Base-by-base conservation (phyloP, 1,284 basidiomycete species). In the Cryptococcus sp. region DNA sequence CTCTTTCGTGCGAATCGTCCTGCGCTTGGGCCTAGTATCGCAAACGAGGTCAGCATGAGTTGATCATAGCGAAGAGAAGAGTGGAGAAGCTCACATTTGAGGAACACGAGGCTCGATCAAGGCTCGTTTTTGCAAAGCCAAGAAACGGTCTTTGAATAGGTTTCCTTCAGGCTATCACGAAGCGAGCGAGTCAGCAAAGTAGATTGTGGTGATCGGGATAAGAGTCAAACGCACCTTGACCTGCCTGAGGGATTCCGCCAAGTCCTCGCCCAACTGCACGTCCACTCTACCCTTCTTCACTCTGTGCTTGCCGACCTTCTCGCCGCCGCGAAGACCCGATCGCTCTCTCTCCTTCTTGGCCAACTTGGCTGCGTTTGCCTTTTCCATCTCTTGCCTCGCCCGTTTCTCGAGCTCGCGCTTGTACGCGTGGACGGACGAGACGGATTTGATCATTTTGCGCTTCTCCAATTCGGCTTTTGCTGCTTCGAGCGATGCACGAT, bases 181-280 rank as follows among this genome's bases (percentile, higher is more conserved):
- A 53, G 45, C 41, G 45, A 35, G 30, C 7, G 7, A 35, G 59
- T 62, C 47, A 41, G 25, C 40, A 10, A 38, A 42, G 41, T 19
- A 46, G 17, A 11, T 35, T 35, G 13, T 10, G 13, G 30, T 35
- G 30, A 13, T 35, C 2, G 7, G 30, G 30, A 35, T 10, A 8
- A 35, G 30, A 35, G 30, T 13, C 30, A 22, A 35, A 76, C 82
- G 38, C 60, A 90, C 91, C 84, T 93, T 93, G 67, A 99, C 79
- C 52, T 83, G 87, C 50, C 94, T 81, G 66, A 98, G 78, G 69
- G 83, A 91, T 77, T 98, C 95, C 58, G 85, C 88, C 42, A 98
- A 78, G 71, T 98, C 93, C 66, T 97, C 93, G 5, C 90, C 91
- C 0, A 95, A 83, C 77, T 97, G 94, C 16, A 97, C 93, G 50